These are phyloP conservation scores for Monilinia fructigena DNA, from an alignment of 2,329 filamentous ascomycete genomes.

Conservation along the genomic window DNA sequence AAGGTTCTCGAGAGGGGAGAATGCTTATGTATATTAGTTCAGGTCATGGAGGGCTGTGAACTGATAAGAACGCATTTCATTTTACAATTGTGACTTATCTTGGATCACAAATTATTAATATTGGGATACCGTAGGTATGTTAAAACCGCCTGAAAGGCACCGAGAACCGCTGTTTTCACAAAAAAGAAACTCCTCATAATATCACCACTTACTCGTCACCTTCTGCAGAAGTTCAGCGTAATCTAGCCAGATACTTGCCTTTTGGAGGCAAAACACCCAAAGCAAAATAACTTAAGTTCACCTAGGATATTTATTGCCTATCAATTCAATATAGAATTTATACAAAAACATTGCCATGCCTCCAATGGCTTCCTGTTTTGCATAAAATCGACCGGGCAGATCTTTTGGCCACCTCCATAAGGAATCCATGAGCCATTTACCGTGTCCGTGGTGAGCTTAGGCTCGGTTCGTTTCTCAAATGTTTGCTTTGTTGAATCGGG, in stretches of 20 bases:
- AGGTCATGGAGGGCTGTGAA: not conserved
- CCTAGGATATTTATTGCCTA: constrained; percentile 16
- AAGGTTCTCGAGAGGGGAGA: no score
- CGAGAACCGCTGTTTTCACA: not conserved
- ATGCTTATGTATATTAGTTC: not conserved
- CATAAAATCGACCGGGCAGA: constrained; percentile 43
- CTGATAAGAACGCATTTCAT: not conserved
- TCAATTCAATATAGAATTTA: constrained; percentile 40
- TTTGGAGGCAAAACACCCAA: constrained; percentile 31
- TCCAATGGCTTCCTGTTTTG: constrained; percentile 41
- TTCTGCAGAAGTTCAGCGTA: constrained; percentile 24
- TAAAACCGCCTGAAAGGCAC: not conserved
- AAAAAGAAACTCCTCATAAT: not conserved
- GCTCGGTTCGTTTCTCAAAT: constrained; percentile 23
- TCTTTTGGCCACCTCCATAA: constrained; percentile 40
- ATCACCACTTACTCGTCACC: not conserved
- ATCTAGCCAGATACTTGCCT: constrained; percentile 27
- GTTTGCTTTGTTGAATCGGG: not conserved
- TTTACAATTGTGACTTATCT: not conserved
- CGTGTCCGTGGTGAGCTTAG: constrained; percentile 34
- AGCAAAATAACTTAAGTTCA: constrained; percentile 30
- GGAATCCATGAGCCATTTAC: constrained; percentile 41
- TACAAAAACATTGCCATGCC: constrained; percentile 39
- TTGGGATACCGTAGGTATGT: no score
- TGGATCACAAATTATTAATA: not conserved